phyloP scores from a whole-genome alignment of 345 rosid species.

The Citrus reticulata region DNA sequence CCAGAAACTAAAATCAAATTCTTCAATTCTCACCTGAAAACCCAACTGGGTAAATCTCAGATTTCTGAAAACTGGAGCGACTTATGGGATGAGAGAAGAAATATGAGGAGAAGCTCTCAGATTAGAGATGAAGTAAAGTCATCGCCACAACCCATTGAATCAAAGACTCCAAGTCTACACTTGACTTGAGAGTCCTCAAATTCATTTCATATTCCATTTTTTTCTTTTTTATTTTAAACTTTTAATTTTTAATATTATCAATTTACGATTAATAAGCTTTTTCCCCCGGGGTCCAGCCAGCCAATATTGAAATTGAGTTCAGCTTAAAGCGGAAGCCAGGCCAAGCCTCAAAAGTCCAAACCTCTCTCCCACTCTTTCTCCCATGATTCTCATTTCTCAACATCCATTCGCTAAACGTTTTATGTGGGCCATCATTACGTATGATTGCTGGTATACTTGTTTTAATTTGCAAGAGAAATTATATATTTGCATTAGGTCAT shows the following conservation, averaged over 20 bases:
- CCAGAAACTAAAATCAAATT: background rate
- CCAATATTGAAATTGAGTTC: background rate
- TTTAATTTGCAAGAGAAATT: too few relatives aligned
- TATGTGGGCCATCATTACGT: too few relatives aligned
- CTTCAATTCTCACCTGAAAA: background rate
- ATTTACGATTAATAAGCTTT: background rate
- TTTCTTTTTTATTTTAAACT: too few relatives aligned
- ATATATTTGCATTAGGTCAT: too few relatives aligned
- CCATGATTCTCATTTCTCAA: background rate
- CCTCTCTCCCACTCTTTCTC: background rate
- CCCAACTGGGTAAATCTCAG: background rate
- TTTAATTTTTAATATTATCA: background rate
- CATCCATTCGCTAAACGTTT: too few relatives aligned
- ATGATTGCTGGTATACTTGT: too few relatives aligned
- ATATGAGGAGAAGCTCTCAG: background rate
- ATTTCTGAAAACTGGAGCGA: background rate
- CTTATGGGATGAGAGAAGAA: background rate
- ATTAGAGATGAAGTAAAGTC: background rate
- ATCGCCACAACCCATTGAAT: background rate
- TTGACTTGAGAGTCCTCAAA: background rate
- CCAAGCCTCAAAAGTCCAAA: background rate
- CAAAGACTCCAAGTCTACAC: background rate
- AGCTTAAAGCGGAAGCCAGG: background rate
- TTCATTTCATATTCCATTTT: background rate
- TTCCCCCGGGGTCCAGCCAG: background rate